Percentiles rank a stretch among this genome's conserved stretches.
phyloP scores from a whole-genome alignment of 306 rosid species.

The Calophaca sinica region DNA sequence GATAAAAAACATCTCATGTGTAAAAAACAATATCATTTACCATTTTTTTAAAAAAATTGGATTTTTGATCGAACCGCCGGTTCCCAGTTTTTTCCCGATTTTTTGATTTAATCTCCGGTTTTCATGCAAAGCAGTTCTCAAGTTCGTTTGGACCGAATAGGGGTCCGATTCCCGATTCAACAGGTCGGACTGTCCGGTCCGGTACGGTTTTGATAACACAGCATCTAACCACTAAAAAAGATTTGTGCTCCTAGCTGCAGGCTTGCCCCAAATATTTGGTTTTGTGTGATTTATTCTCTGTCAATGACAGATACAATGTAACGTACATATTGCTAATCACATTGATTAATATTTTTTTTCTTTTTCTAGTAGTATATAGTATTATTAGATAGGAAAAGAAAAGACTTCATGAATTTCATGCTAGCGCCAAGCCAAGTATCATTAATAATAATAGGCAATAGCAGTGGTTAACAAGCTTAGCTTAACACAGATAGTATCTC shows the following conservation, averaged over 20 bases:
- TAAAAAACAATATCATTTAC: too few relatives aligned
- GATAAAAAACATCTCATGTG: too few relatives aligned
- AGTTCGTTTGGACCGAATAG: too few relatives aligned
- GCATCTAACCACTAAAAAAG: constrained; percentile 29
- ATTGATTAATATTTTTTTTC: neutral
- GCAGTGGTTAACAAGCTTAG: constrained; percentile 7
- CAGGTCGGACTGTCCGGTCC: too few relatives aligned
- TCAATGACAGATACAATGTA: constrained; percentile 7
- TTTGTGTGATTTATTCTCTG: constrained; percentile 28
- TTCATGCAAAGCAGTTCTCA: too few relatives aligned
- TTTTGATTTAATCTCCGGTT: too few relatives aligned
- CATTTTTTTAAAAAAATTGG: too few relatives aligned
- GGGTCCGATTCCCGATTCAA: too few relatives aligned
- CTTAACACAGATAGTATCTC: neutral
- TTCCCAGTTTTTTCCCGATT: too few relatives aligned
- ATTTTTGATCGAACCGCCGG: too few relatives aligned
- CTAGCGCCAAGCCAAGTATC: too few relatives aligned
- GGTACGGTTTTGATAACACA: too few relatives aligned
- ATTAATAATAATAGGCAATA: constrained; percentile 14
- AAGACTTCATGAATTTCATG: constrained; percentile 4
- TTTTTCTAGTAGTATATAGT: neutral
- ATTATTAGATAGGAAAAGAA: neutral
- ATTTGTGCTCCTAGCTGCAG: neutral
- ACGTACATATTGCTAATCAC: constrained; percentile 1
- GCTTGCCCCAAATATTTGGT: neutral